These are phyloP conservation scores for Eucalyptus grandis DNA, from an alignment of 345 rosid genomes.

Conservation along the genomic window DNA sequence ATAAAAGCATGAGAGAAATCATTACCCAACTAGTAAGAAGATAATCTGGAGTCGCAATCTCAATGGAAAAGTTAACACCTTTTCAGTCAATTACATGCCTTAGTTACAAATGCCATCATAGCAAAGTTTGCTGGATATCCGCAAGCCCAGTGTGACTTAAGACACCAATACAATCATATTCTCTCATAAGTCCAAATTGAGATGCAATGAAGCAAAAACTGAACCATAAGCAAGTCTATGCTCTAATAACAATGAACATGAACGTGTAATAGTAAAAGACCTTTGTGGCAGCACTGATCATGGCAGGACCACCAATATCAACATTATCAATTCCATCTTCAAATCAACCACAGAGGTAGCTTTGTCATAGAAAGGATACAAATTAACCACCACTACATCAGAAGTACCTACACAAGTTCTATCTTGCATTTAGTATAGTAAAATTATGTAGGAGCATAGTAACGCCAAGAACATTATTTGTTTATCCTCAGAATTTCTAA, in stretches of 20 bases:
- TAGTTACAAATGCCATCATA: neutral
- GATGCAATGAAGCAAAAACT: neutral
- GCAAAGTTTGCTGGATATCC: neutral
- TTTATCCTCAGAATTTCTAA: too few species aligned
- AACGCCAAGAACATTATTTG: too few species aligned
- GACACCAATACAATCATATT: neutral
- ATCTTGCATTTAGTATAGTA: too few species aligned
- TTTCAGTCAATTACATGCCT: neutral
- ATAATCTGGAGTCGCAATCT: too few species aligned
- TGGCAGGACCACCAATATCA: conserved; percentile 92
- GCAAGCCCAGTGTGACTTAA: neutral
- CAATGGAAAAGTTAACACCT: too few species aligned
- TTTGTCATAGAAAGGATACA: too few species aligned
- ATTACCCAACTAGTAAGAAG: neutral
- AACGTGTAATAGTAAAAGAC: conserved; percentile 2
- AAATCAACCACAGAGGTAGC: conserved; percentile 36
- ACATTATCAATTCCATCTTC: conserved; percentile 94
- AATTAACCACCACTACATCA: too few species aligned
- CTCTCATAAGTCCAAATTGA: neutral
- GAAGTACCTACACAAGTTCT: too few species aligned
- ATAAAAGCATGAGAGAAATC: neutral
- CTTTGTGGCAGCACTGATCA: conserved; percentile 97
- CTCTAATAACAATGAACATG: neutral
- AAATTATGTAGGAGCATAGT: too few species aligned
- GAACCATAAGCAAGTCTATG: neutral